A percentile compares a stretch with the other conserved stretches of the same genome.
Evolutionary conservation across 1,284 basidiomycete species (phyloP).

Genomic region (Phylloporus sp.): DNA sequence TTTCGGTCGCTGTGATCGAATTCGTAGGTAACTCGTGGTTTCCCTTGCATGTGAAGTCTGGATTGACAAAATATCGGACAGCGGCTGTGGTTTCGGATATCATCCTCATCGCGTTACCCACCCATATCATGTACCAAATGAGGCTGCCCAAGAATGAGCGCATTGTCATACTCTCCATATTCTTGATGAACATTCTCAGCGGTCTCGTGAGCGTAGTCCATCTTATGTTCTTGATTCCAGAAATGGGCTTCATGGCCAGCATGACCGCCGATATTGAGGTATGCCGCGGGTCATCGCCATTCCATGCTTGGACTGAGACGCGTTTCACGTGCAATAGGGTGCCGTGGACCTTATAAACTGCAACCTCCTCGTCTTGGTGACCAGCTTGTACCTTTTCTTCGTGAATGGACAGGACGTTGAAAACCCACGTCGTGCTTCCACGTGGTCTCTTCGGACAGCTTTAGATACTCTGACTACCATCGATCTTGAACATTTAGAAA

Average conservation of each 20-base stretch:
- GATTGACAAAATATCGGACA: slow-evolving; percentile 18
- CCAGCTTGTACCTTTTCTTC: slow-evolving; percentile 16
- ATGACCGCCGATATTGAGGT: slow-evolving; percentile 27
- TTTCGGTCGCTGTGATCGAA: slow-evolving; percentile 15
- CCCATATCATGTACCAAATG: slow-evolving; percentile 17
- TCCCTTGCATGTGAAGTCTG: not conserved
- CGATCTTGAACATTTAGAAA: slow-evolving; percentile 19
- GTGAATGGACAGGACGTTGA: slow-evolving; percentile 7
- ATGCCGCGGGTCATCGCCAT: not conserved
- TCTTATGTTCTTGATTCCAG: slow-evolving; percentile 18
- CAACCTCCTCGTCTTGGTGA: slow-evolving; percentile 27
- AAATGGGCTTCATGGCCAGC: slow-evolving; percentile 8
- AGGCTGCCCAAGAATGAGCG: slow-evolving; percentile 18
- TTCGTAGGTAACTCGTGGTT: slow-evolving; percentile 18
- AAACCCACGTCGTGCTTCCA: too few species aligned
- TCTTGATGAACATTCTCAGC: slow-evolving; percentile 22
- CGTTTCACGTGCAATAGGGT: slow-evolving; percentile 20
- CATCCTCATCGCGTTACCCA: slow-evolving; percentile 25
- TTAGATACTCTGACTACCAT: slow-evolving; percentile 20
- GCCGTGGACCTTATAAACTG: slow-evolving; percentile 23
- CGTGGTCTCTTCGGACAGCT: not conserved
- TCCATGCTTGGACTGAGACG: not conserved
- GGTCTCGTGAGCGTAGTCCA: slow-evolving; percentile 20
- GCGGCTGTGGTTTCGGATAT: slow-evolving; percentile 24
- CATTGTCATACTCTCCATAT: slow-evolving; percentile 20